Evolutionary conservation across 1,284 basidiomycete genomes (phyloP).

Genomic region (Gastroboletus turbinatus): DNA sequence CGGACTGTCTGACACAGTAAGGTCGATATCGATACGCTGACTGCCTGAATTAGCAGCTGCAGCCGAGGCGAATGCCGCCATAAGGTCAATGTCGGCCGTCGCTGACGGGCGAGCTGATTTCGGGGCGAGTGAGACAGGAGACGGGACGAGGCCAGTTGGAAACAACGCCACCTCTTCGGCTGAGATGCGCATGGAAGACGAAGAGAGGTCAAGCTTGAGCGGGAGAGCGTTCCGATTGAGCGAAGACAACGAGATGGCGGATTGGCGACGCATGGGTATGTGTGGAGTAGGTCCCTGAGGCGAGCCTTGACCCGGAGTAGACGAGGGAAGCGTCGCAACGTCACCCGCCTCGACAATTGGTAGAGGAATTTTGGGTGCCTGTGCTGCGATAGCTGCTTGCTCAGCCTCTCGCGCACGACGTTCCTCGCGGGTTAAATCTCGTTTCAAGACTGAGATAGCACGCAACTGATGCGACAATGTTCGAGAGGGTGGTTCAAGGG

Average conservation of each 20-base stretch:
- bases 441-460: conserved; percentile 67
- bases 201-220: conserved; percentile 71
- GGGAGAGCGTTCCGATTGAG: conserved; percentile 68
- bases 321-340: conserved; percentile 11
- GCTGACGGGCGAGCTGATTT: conserved; percentile 60
- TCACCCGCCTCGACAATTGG: conserved; percentile 33
- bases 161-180: conserved; percentile 60
- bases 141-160: conserved; percentile 55
- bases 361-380: conserved; percentile 27
- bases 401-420: conserved; percentile 50
- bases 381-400: conserved; percentile 39
- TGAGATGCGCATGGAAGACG: conserved; percentile 58
- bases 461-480: conserved; percentile 45
- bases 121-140: conserved; percentile 76
- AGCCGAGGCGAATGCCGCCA: conserved; percentile 55
- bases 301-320: conserved; percentile 23
- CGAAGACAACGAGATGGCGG: conserved; percentile 74
- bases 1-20: conserved; percentile 33
- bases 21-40: conserved; percentile 44
- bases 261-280: conserved; percentile 53
- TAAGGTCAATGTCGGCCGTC: conserved; percentile 61
- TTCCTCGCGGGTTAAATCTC: conserved; percentile 63
- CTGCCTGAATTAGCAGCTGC: conserved; percentile 26
- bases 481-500: background rate
- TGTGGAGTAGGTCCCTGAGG: conserved; percentile 32